Evolutionary conservation across 305 asterid genomes (phyloP).

Genomic region (Fraxinus floribunda): DNA sequence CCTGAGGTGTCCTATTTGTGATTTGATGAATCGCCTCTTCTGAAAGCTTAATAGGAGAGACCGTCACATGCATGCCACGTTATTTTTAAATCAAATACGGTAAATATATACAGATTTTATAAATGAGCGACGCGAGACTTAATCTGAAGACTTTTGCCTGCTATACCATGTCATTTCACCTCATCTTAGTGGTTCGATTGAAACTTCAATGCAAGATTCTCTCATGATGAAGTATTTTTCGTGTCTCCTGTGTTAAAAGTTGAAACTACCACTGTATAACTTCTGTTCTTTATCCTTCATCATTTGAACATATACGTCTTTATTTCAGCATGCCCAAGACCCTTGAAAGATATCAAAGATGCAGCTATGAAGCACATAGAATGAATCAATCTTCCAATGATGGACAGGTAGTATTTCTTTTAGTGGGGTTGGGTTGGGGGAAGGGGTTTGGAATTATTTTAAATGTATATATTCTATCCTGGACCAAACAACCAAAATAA

Average conservation of each 20-base stretch:
- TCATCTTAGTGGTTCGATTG: no score
- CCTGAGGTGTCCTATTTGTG: not conserved
- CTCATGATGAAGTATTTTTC: not conserved
- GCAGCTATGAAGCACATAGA: slow-evolving; percentile 32
- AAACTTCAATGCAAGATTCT: not conserved
- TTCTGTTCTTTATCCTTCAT: no score
- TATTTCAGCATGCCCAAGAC: slow-evolving; percentile 30
- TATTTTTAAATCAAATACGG: not conserved
- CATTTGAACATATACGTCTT: not conserved
- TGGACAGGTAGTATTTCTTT: slow-evolving; percentile 32
- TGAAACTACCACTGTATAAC: not conserved
- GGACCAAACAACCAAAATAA: not conserved
- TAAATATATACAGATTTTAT: no score
- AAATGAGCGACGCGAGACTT: not conserved
- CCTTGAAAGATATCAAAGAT: slow-evolving; percentile 45
- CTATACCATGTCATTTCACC: not conserved
- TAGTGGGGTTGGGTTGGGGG: not conserved
- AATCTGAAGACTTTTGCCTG: no score
- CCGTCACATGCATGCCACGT: not conserved
- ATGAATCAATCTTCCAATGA: slow-evolving; percentile 24
- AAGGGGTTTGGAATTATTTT: not conserved
- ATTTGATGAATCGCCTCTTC: not conserved
- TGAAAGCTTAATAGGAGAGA: not conserved
- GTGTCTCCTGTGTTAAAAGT: not conserved
- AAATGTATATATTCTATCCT: no score